These are phyloP conservation scores for Lepidium aucheri DNA, from an alignment of 345 rosid genomes.

Conservation along the genomic window DNA sequence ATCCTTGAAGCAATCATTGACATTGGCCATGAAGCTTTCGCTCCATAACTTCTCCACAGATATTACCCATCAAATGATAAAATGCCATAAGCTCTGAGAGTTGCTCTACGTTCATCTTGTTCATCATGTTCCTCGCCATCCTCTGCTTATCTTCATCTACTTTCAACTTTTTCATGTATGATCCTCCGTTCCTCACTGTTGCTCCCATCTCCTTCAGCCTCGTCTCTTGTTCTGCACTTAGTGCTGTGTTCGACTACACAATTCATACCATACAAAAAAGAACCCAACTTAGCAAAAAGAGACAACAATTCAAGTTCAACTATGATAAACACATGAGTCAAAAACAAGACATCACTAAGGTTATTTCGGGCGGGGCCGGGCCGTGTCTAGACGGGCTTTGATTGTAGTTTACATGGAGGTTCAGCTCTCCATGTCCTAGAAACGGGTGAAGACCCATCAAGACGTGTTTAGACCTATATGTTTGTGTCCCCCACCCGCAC, in stretches of 20 bases:
- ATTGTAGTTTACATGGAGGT: background rate
- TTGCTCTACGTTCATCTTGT: constrained; percentile 64
- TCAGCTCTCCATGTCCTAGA: background rate
- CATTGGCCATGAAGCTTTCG: constrained; percentile 42
- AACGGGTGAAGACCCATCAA: background rate
- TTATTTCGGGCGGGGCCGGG: background rate
- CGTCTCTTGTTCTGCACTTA: constrained; percentile 65
- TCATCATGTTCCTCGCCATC: constrained; percentile 52
- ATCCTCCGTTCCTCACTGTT: constrained; percentile 72
- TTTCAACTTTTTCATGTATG: constrained; percentile 50
- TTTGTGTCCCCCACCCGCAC: background rate
- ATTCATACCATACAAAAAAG: background rate
- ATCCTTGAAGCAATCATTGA: constrained; percentile 22
- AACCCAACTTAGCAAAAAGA: background rate
- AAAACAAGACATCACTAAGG: background rate
- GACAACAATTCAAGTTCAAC: background rate
- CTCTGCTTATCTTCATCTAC: constrained; percentile 58
- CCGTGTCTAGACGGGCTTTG: no score
- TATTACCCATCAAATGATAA: constrained; percentile 69
- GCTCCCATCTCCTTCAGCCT: constrained; percentile 95
- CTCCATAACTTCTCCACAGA: constrained; percentile 68
- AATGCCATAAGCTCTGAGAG: constrained; percentile 72
- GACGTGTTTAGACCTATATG: background rate
- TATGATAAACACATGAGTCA: background rate
- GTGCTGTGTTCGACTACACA: constrained; percentile 63